Evolutionary conservation across 805 yeast genomes (phyloP), one percentile per base, ranked within the genome.

Genomic region (Cyberlindnera americana): DNA sequence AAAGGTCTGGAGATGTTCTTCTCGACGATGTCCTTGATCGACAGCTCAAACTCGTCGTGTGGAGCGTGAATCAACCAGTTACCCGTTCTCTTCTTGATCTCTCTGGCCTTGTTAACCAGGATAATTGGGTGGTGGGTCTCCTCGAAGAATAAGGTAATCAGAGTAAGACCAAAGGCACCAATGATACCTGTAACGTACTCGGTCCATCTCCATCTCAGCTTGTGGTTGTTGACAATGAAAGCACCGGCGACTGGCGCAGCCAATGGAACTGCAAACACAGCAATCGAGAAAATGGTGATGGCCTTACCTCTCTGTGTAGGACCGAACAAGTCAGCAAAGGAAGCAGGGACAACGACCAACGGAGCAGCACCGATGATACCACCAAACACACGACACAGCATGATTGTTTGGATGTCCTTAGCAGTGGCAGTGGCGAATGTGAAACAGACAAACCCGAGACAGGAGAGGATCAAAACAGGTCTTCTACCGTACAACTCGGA

Each of bases 331-430:
- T 89, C 96, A 7, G 95, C 84, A 67, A 87, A 81, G 0, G 83
- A 74, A 35, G 95, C 96, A 19, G 95, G 95, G 9, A 81, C 89
- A 29, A 86, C 87, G 19, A 85, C 91, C 54, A 89, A 61, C 1
- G 95, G 88, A 29, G 93, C 88, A 16, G 95, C 87, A 48, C 95
- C 96, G 41, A 82, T 62, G 53, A 80, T 73, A 40, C 95, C 95
- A 19, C 82, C 80, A 58, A 88, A 81, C 56, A 85, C 87, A 48
- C 96, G 73, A 61, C 86, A 77, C 30, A 88, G 69, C 67, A 88
- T 58, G 42, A 88, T 67, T 0, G 95, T 79, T 63, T 87, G 95
- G 37, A 85, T 49, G 54, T 89, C 82, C 53, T 85, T 72, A 19
- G 87, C 84, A n/a, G 83, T 70, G 1, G 93, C 96, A 24, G 74